Percentiles rank a stretch among this genome's conserved stretches.
Conservation (phyloP, 176 grass and related monocot species). For the Elymus sibiricus region DNA sequence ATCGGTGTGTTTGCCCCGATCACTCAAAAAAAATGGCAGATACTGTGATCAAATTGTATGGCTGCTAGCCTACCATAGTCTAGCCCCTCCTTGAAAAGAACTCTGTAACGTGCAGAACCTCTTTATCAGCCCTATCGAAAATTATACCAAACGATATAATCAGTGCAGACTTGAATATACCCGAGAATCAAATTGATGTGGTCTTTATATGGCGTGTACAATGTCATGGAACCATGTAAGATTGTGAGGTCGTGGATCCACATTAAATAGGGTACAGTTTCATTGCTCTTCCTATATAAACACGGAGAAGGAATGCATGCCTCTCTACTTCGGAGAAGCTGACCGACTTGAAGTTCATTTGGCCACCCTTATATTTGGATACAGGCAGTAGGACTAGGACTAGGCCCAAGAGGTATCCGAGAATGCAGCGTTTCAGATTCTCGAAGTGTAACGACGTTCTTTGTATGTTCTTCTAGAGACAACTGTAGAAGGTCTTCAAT, state of each 20-base stretch:
- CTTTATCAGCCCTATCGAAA: not conserved
- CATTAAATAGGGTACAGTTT: not conserved
- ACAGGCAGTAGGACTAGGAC: no score
- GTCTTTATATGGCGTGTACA: not conserved
- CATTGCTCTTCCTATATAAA: not conserved
- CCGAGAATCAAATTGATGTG: not conserved
- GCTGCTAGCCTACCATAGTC: no score
- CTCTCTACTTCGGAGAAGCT: not conserved
- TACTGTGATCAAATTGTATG: no score
- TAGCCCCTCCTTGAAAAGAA: not conserved
- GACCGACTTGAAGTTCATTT: not conserved
- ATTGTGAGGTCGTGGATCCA: not conserved
- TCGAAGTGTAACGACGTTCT: no score
- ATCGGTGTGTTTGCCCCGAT: no score
- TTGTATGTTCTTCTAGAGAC: no score
- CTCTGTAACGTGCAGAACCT: not conserved
- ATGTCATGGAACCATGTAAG: not conserved
- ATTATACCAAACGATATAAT: not conserved
- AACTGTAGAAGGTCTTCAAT: no score
- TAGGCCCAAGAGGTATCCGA: no score
- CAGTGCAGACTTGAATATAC: not conserved
- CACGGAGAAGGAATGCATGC: not conserved
- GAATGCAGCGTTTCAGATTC: no score
- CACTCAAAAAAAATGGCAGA: no score
- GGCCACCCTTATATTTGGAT: no score